Evolutionary conservation across 371 early-diverging fungal genomes (phyloP).

Genomic region (Rhizopus delemar): DNA sequence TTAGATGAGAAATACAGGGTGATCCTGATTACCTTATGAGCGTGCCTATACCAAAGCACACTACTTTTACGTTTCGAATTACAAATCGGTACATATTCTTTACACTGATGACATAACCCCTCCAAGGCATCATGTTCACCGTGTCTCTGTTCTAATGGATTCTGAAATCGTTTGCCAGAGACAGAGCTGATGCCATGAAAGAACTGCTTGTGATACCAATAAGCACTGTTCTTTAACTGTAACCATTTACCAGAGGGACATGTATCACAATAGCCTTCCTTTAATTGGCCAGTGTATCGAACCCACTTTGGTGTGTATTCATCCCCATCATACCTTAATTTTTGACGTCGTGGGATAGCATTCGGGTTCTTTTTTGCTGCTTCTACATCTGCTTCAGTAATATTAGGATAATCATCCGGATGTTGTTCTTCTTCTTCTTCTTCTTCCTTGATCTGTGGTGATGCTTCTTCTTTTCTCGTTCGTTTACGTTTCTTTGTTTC

Average conservation of each 20-base stretch:
- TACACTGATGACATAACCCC: slow-evolving; percentile 86
- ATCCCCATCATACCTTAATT: slow-evolving; percentile 71
- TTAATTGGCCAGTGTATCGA: slow-evolving; percentile 72
- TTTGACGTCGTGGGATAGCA: slow-evolving; percentile 62
- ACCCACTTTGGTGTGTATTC: slow-evolving; percentile 90
- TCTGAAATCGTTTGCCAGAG: slow-evolving; percentile 75
- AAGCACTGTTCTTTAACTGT: slow-evolving; percentile 90
- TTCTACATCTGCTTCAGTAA: slow-evolving; percentile 38
- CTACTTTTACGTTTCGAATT: slow-evolving; percentile 75
- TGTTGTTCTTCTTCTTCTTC: slow-evolving; percentile 1
- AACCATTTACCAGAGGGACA: slow-evolving; percentile 89
- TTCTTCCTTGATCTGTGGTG: neutral
- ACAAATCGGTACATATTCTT: slow-evolving; percentile 78
- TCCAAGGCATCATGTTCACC: slow-evolving; percentile 67
- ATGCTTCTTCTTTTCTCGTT: neutral
- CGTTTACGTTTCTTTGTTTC: neutral
- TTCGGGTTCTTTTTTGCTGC: slow-evolving; percentile 35
- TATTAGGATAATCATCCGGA: slow-evolving; percentile 28
- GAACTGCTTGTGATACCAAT: slow-evolving; percentile 94
- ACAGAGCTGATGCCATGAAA: slow-evolving; percentile 88
- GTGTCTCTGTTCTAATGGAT: slow-evolving; percentile 70
- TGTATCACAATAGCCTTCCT: slow-evolving; percentile 88
- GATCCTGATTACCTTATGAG: slow-evolving; percentile 75
- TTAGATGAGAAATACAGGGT: neutral
- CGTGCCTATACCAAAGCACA: slow-evolving; percentile 87